Conservation (phyloP, 1,284 basidiomycete species). For the Apiotrichum sp. region DNA sequence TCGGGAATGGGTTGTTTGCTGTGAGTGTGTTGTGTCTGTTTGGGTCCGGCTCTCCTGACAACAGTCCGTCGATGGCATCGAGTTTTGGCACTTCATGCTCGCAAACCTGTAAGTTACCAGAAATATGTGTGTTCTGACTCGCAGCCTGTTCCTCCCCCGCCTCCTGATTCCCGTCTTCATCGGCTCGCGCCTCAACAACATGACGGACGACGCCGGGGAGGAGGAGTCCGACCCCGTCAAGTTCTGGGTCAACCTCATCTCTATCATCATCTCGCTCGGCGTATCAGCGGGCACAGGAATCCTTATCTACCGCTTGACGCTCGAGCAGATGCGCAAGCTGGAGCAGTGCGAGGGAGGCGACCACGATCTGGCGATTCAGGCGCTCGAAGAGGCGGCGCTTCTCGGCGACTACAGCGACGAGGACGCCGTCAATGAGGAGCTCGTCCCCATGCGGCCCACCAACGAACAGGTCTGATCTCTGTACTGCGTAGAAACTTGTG, state of each 20-base stretch:
- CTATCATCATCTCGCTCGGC: constrained; percentile 29
- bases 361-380: constrained; percentile 30
- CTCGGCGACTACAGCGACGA: constrained; percentile 30
- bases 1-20: constrained; percentile 46
- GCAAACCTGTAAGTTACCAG: constrained; percentile 33
- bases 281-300: constrained; percentile 38
- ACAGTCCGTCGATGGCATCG: constrained; percentile 43
- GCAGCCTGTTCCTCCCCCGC: constrained; percentile 34
- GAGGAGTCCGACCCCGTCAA: constrained; percentile 29
- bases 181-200: constrained; percentile 41
- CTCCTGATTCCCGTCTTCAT: constrained; percentile 45
- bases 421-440: constrained; percentile 18
- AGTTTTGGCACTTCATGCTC: constrained; percentile 42
- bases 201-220: constrained; percentile 29
- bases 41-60: constrained; percentile 1
- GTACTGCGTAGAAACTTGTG: too few species aligned
- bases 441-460: constrained; percentile 1
- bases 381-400: constrained; percentile 31
- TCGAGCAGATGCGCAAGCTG: constrained; percentile 40
- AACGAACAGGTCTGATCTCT: neutral
- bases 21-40: constrained; percentile 22
- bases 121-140: neutral
- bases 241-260: constrained; percentile 43
- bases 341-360: constrained; percentile 12
- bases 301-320: constrained; percentile 44